Evolutionary conservation across 163 green algal genomes (phyloP).

Genomic region (Chlamydomonas reinhardtii): DNA sequence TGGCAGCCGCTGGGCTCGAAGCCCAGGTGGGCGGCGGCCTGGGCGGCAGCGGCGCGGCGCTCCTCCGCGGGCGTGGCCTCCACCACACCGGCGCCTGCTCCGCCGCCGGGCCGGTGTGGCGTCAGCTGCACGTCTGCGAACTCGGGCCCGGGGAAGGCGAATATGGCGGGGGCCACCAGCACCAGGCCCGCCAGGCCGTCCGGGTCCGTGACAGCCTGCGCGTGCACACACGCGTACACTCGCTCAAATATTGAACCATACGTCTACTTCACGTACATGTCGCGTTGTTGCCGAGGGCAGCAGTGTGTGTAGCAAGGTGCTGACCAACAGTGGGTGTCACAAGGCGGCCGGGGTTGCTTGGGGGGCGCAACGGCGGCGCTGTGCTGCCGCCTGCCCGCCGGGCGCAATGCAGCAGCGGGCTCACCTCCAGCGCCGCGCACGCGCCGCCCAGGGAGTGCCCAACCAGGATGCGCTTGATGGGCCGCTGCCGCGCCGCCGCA

Average conservation of each 20-base stretch:
- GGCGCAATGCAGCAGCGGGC: background rate
- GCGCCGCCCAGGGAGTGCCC: conserved; percentile 85
- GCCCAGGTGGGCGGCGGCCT: conserved; percentile 20
- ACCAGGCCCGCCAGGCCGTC: conserved; percentile 71
- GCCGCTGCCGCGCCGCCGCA: background rate
- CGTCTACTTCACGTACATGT: no score
- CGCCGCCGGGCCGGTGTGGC: background rate
- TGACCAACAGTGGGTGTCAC: no score
- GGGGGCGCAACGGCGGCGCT: no score
- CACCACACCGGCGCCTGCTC: background rate
- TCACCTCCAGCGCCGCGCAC: conserved; percentile 75
- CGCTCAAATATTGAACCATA: no score
- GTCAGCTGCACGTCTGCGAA: conserved; percentile 13
- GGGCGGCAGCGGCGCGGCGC: conserved; percentile 24
- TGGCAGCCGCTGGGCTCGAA: conserved; percentile 1
- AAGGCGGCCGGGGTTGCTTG: no score
- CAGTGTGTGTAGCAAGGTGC: no score
- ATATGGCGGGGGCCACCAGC: conserved; percentile 85
- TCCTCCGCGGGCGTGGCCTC: background rate
- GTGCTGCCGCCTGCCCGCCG: no score
- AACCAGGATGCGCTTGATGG: conserved; percentile 71
- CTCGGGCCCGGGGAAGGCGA: conserved; percentile 49
- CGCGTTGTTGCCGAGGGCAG: no score
- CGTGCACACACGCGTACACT: background rate
- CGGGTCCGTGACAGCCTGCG: conserved; percentile 27